Evolutionary conservation across 495 filamentous ascomycete genomes (phyloP), one percentile per base, ranked within the genome.

Genomic region (Astrocystis sublimbata): DNA sequence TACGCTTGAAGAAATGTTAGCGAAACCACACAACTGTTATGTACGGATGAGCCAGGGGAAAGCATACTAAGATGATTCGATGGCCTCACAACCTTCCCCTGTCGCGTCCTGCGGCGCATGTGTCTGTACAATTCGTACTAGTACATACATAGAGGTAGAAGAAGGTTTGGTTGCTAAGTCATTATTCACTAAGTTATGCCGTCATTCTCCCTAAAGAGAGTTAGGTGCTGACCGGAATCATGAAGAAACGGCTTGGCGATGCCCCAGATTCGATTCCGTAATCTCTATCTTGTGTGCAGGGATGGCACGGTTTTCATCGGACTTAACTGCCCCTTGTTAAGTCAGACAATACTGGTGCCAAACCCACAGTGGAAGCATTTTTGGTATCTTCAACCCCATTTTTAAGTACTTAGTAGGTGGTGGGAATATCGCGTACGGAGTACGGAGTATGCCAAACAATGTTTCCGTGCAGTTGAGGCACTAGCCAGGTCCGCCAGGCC

Each of bases 211-310:
- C 33, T 15, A 26, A 30, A 42, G 52, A 7, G 52, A 56, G 36
- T n/a, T 42, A 42, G 40, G n/a, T 56, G 36, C 52, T 56, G 52
- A 42, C 52, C 35, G 35, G 36, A 28, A 56, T 42, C 24, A 21
- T 41, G 21, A 42, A 24, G 24, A 38, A 56, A 54, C 52, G 35
- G 21, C 52, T 56, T 56, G 52, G 36, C 36, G 5, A 30, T 42
- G 36, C 24, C n/a, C 31, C 15, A 42, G 24, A 56, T 56, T 38
- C 17, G 21, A 54, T 56, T 42, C 36, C 17, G 33, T 19, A 33
- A 54, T 24, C 33, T 35, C 50, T 38, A n/a, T 36, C 17, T 54
- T 10, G 23, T 54, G 0, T 40, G 26, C 51, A 26, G 19, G 46
- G 46, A 30, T 49, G 17, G 10, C 45, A n/a, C 46, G 28, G 13